phyloP scores from a whole-genome alignment of 1,139 yeast species.

The Taphrina sp. region DNA sequence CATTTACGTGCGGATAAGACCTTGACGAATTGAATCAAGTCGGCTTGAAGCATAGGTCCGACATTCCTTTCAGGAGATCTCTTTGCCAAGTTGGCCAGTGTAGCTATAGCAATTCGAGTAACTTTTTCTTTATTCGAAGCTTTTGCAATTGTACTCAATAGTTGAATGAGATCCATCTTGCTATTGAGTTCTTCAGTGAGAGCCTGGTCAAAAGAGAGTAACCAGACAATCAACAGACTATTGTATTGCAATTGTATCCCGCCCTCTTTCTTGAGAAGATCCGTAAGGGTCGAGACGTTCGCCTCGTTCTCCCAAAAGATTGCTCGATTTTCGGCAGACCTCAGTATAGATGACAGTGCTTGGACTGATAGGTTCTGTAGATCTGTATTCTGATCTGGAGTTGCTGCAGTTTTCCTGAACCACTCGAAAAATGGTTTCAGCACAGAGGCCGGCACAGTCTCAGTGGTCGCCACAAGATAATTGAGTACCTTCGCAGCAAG shows the following conservation, averaged over 20 bases:
- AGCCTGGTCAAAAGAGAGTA: constrained; percentile 66
- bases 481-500: constrained; percentile 44
- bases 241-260: constrained; percentile 79
- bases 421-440: constrained; percentile 51
- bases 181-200: constrained; percentile 54
- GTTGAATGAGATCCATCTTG: constrained; percentile 49
- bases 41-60: constrained; percentile 70
- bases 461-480: constrained; percentile 42
- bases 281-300: constrained; percentile 58
- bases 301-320: constrained; percentile 55
- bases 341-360: constrained; percentile 60
- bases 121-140: constrained; percentile 89
- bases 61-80: constrained; percentile 51
- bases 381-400: constrained; percentile 49
- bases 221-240: constrained; percentile 75
- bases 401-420: constrained; percentile 50
- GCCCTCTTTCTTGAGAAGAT: constrained; percentile 52
- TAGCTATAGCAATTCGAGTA: constrained; percentile 68
- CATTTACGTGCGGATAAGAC: constrained; percentile 81
- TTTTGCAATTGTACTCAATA: constrained; percentile 65
- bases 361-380: constrained; percentile 67
- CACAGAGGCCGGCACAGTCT: constrained; percentile 43
- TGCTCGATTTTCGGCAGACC: constrained; percentile 58
- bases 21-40: constrained; percentile 67
- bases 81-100: constrained; percentile 51